Conservation (phyloP, 2,329 filamentous ascomycete genomes). For the Botrytis squamosa region DNA sequence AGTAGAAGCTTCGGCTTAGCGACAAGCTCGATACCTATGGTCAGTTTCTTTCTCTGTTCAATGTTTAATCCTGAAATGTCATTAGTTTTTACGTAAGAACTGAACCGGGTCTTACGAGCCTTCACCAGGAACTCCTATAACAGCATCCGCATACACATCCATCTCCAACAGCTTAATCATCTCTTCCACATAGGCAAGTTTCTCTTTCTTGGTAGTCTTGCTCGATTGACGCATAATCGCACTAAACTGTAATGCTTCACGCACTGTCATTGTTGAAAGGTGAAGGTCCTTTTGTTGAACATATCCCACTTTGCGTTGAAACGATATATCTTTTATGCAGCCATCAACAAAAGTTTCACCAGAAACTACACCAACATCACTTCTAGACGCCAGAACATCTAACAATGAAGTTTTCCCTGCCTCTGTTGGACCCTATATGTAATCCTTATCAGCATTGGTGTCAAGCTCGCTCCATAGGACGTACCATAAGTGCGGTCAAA, state of each 20-base stretch:
- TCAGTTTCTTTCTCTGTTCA: slow-evolving; percentile 63
- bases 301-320: slow-evolving; percentile 90
- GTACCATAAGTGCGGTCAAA: slow-evolving; percentile 63
- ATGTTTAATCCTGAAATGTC: slow-evolving; percentile 63
- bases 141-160: slow-evolving; percentile 83
- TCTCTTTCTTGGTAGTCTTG: slow-evolving; percentile 68
- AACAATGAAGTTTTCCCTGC: slow-evolving; percentile 85
- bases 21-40: slow-evolving; percentile 71
- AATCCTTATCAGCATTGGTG: not conserved
- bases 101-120: slow-evolving; percentile 51
- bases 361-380: slow-evolving; percentile 83
- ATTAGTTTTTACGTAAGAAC: slow-evolving; percentile 83
- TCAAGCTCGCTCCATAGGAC: not conserved
- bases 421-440: slow-evolving; percentile 43
- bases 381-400: slow-evolving; percentile 75
- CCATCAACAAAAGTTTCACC: slow-evolving; percentile 74
- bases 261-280: slow-evolving; percentile 77
- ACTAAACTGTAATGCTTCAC: slow-evolving; percentile 83
- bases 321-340: slow-evolving; percentile 59
- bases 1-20: slow-evolving; percentile 66
- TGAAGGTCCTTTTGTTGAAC: slow-evolving; percentile 74
- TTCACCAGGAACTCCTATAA: slow-evolving; percentile 70
- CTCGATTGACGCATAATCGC: slow-evolving; percentile 81
- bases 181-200: slow-evolving; percentile 83
- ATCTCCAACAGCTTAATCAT: slow-evolving; percentile 90